Conservation (phyloP, 192 early-diverging fungal species). For the Rhizophagus sp. region DNA sequence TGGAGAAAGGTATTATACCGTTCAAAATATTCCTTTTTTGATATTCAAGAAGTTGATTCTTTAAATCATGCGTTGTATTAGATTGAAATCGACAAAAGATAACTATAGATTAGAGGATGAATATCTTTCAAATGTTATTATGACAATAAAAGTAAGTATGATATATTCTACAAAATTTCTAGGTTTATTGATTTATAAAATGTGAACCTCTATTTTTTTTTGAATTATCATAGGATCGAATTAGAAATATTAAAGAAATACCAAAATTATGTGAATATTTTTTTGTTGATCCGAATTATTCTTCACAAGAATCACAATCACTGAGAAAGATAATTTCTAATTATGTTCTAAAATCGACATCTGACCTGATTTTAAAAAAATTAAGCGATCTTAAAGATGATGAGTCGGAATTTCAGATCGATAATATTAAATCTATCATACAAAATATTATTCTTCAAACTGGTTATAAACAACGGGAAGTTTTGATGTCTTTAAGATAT, state of each 20-base stretch:
- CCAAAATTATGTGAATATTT: slow-evolving; percentile 53
- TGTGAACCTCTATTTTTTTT: neutral
- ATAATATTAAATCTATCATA: slow-evolving; percentile 44
- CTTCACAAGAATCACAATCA: slow-evolving; percentile 39
- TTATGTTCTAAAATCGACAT: slow-evolving; percentile 34
- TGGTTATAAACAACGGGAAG: slow-evolving; percentile 47
- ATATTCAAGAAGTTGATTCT: too few relatives aligned
- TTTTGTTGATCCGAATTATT: slow-evolving; percentile 54
- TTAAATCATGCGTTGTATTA: slow-evolving; percentile 24
- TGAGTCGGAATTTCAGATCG: slow-evolving; percentile 29
- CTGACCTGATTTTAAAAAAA: slow-evolving; percentile 31
- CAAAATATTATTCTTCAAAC: slow-evolving; percentile 37
- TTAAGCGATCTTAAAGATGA: slow-evolving; percentile 25
- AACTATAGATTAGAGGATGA: slow-evolving; percentile 31
- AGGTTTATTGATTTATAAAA: neutral
- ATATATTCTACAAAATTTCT: neutral
- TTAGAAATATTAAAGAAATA: slow-evolving; percentile 58
- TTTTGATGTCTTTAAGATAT: slow-evolving; percentile 67
- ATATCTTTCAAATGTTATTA: slow-evolving; percentile 50
- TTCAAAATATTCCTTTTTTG: neutral
- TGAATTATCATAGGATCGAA: slow-evolving; percentile 44
- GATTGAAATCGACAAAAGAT: slow-evolving; percentile 34
- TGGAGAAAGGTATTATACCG: slow-evolving; percentile 28
- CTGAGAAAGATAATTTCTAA: slow-evolving; percentile 43
- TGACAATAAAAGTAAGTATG: slow-evolving; percentile 44